Evolutionary conservation across 306 rosid species (phyloP).

Genomic region (Pyrus pyrifolia): DNA sequence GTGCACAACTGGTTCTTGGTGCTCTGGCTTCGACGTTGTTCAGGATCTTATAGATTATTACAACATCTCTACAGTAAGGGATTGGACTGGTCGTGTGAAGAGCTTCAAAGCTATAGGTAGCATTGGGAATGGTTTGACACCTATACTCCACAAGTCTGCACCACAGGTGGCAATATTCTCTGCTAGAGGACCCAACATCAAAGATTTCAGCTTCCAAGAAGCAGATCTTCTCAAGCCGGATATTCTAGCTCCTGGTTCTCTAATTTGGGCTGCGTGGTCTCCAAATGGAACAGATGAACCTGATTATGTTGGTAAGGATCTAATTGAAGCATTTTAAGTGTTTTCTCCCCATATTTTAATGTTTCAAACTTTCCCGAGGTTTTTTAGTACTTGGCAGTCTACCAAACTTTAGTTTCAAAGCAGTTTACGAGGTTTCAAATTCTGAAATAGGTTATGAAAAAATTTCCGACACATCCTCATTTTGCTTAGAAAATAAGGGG

Average conservation of each 20-base stretch:
- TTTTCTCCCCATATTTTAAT: conserved; percentile 10
- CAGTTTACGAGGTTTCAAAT: not conserved
- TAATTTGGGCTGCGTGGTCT: conserved; percentile 99
- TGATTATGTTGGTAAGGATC: conserved; percentile 64
- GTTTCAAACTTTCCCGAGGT: conserved; percentile 7
- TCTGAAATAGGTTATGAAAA: not conserved
- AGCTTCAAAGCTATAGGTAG: conserved; percentile 75
- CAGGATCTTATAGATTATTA: conserved; percentile 92
- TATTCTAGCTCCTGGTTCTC: conserved; percentile 94
- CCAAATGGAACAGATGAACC: conserved; percentile 98
- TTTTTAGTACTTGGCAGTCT: not conserved
- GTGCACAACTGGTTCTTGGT: conserved; percentile 9
- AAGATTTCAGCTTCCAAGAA: conserved; percentile 88
- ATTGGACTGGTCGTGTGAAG: conserved; percentile 95
- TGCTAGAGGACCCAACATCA: conserved; percentile 93
- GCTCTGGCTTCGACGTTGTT: conserved; percentile 20
- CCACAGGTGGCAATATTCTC: conserved; percentile 96
- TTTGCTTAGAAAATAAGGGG: not conserved
- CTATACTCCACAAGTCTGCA: conserved; percentile 90
- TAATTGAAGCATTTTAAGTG: conserved; percentile 2
- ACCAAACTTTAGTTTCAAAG: not conserved
- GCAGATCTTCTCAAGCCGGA: conserved; percentile 99
- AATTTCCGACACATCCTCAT: not conserved
- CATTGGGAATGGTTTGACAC: conserved; percentile 87
- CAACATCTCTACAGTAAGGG: conserved; percentile 81